These are phyloP conservation scores for Alternaria gaisen DNA, from an alignment of 2,329 filamentous ascomycete species.

Conservation along the genomic window DNA sequence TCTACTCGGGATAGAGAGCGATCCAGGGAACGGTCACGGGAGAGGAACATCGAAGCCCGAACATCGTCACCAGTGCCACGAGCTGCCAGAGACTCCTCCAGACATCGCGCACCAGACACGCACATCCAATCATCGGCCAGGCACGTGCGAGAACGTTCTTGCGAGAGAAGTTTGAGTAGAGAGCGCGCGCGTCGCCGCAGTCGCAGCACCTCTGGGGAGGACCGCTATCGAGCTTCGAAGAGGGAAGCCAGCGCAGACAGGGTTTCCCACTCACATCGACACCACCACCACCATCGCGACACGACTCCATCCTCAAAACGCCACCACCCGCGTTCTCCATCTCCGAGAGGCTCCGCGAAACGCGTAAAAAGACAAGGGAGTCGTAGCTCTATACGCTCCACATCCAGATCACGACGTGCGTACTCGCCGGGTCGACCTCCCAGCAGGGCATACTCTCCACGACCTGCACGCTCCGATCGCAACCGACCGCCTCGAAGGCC, in stretches of 20 bases:
- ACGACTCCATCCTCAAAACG: constrained; percentile 51
- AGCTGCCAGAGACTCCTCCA: constrained; percentile 46
- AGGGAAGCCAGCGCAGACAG: constrained; percentile 50
- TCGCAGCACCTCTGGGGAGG: constrained; percentile 44
- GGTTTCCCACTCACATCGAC: constrained; percentile 44
- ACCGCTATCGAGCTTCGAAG: constrained; percentile 47
- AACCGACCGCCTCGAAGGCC: constrained; percentile 45
- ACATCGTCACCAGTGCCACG: constrained; percentile 49
- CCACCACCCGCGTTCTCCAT: constrained; percentile 50
- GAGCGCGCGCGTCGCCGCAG: constrained; percentile 46
- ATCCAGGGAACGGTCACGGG: constrained; percentile 35
- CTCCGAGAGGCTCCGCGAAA: constrained; percentile 44
- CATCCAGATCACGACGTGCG: constrained; percentile 44
- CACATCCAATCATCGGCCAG: constrained; percentile 38
- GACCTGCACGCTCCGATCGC: constrained; percentile 38
- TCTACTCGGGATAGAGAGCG: constrained; percentile 45
- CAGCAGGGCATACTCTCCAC: constrained; percentile 46
- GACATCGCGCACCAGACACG: constrained; percentile 40
- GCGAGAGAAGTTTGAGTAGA: constrained; percentile 45
- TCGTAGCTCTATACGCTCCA: constrained; percentile 47
- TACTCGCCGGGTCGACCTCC: constrained; percentile 39
- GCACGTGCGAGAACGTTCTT: constrained; percentile 41
- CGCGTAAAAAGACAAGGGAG: constrained; percentile 47
- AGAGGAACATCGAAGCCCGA: constrained; percentile 41
- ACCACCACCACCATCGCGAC: constrained; percentile 48